Conservation (phyloP, 306 rosid genomes). For the Crotalaria pallida region DNA sequence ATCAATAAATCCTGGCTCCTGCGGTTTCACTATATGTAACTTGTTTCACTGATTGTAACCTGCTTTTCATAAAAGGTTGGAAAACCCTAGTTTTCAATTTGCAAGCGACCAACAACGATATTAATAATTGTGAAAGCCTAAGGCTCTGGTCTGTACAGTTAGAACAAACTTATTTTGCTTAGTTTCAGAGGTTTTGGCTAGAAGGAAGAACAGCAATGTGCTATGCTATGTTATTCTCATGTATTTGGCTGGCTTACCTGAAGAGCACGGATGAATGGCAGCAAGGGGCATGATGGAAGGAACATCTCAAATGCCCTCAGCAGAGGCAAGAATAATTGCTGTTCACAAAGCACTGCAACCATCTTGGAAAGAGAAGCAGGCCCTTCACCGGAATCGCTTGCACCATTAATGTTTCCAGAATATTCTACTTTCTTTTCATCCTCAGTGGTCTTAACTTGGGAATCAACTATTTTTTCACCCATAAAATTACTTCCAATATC, state of each 20-base stretch:
- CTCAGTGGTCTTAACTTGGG: constrained; percentile 32
- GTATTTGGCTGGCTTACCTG: constrained; percentile 53
- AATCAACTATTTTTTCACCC: constrained; percentile 37
- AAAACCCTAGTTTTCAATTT: not conserved
- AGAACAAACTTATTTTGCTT: not conserved
- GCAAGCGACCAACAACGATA: not conserved
- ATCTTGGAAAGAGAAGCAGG: constrained; percentile 75
- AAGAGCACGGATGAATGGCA: constrained; percentile 90
- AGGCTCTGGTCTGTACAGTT: not conserved
- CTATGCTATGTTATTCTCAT: not conserved
- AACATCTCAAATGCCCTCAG: constrained; percentile 95
- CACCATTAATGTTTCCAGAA: constrained; percentile 16
- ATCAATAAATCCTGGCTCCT: not conserved
- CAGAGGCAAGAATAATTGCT: constrained; percentile 78
- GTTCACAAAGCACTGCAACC: constrained; percentile 95
- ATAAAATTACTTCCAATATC: constrained; percentile 35
- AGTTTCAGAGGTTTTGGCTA: not conserved
- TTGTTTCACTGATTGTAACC: not conserved
- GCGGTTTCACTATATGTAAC: not conserved
- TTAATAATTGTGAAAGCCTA: not conserved
- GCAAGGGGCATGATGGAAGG: constrained; percentile 88
- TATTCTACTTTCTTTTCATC: constrained; percentile 42
- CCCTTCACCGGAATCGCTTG: constrained; percentile 58
- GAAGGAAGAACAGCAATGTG: not conserved
- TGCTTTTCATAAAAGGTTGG: not conserved